Base-by-base conservation (phyloP, 202 grass and related monocot genomes). In the Zizania palustris region DNA sequence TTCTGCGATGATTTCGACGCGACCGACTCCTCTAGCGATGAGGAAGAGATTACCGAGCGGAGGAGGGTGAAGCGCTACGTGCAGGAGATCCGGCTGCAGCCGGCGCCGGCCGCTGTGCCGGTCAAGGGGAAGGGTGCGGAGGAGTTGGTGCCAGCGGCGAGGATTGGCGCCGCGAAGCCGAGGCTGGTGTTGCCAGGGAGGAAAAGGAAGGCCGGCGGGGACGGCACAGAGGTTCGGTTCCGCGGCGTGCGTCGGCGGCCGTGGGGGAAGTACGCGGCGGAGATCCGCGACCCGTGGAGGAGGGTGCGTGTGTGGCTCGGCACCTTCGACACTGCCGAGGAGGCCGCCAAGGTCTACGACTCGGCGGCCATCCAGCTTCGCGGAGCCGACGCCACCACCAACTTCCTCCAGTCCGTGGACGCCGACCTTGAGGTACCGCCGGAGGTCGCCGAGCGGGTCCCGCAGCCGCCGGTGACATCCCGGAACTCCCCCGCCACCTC, bases 191-290 rank as follows among this genome's bases (percentile, higher is more conserved):
- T 75, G 1, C 38, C 76, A 0, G 76, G 55, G 5, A 51, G 74
- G 76, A 96, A 92, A 73, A 75, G 84, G 65, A 91, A 86, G 80
- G 70, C 72, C 15, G 22, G 54, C 67, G 18, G 11, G 18, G 88
- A 89, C 38, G 83, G 39, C 3, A 72, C 40, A 5, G 86, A 86
- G 64, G 91, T 50, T 5, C 81, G 88, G 84, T 97, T 97, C 86
- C 93, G 93, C 6, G 93, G 93, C 44, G 93, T 97, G 6, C 80
- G 93, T 9, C 69, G 82, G 13, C 86, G 93, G 34, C 93, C 93
- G 1, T 97, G 93, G 93, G 93, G 93, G 18, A 97, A 97, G 81
- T 97, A 91, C 72, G 93, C 93, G 11, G 93, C 93, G 79, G 93
- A 97, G 88, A 97, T 97, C 72, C 88, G 93, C 5, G 93, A 97